phyloP scores from a whole-genome alignment of 2,329 filamentous ascomycete species.

The Fusarium luffae region DNA sequence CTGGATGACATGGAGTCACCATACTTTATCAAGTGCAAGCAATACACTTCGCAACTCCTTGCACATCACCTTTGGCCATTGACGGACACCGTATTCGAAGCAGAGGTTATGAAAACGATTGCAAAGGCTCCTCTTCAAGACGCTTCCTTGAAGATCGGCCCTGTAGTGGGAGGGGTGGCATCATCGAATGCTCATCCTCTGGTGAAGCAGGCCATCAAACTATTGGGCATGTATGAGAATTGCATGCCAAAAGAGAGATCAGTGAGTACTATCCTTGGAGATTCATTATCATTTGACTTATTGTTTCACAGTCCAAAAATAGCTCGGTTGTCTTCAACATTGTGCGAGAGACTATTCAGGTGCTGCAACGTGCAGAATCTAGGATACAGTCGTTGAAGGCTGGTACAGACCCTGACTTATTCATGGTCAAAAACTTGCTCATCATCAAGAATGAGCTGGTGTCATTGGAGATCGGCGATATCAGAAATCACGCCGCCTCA shows the following conservation, averaged over 20 bases:
- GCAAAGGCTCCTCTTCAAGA: conserved; percentile 60
- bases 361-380: conserved; percentile 80
- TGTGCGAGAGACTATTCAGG: conserved; percentile 88
- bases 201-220: conserved; percentile 67
- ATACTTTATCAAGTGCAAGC: conserved; percentile 64
- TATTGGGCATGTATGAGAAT: conserved; percentile 71
- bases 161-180: conserved; percentile 59
- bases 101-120: conserved; percentile 66
- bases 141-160: conserved; percentile 62
- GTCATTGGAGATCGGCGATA: conserved; percentile 88
- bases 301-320: conserved; percentile 53
- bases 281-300: conserved; percentile 21
- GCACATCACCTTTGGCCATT: conserved; percentile 69
- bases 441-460: conserved; percentile 96
- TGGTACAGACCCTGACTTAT: conserved; percentile 82
- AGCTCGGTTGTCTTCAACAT: conserved; percentile 73
- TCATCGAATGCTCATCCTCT: conserved; percentile 69
- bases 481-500: conserved; percentile 60
- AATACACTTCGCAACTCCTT: conserved; percentile 66
- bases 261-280: conserved; percentile 54
- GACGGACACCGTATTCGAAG: conserved; percentile 64
- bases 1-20: conserved; percentile 68
- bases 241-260: conserved; percentile 72
- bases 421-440: conserved; percentile 93
- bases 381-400: conserved; percentile 72